Conservation (phyloP, 208 protist genomes). For the Trypanosoma scelopori region DNA sequence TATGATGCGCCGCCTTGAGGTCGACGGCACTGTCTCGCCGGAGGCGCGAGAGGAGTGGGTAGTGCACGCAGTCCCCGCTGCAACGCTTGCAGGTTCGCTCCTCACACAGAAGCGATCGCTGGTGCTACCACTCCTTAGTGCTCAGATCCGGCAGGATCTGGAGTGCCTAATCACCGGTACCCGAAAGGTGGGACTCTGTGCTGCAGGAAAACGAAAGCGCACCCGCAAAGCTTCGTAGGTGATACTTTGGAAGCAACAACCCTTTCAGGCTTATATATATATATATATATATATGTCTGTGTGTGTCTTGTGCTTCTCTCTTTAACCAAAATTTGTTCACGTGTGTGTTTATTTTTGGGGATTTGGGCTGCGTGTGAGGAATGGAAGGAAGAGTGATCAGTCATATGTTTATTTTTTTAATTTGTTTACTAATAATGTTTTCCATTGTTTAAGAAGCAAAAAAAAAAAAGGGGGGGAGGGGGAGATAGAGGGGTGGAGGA, state of each 20-base stretch:
- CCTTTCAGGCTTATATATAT: conserved; percentile 1
- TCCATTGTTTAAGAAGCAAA: no score
- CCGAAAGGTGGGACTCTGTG: not conserved
- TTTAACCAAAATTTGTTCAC: no score
- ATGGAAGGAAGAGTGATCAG: no score
- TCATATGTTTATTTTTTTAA: no score
- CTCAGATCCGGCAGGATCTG: conserved; percentile 20
- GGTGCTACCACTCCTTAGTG: conserved; percentile 30
- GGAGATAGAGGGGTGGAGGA: no score
- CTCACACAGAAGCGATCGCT: conserved; percentile 6
- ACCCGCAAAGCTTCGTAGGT: not conserved
- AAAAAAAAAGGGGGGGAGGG: no score
- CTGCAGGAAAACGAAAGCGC: conserved; percentile 12
- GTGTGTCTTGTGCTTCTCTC: no score
- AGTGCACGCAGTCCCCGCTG: conserved; percentile 2
- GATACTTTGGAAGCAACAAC: not conserved
- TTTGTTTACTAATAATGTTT: no score
- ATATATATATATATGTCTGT: conserved; percentile 7
- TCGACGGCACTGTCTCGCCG: conserved; percentile 27
- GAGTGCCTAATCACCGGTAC: conserved; percentile 9
- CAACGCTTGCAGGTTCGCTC: conserved; percentile 11
- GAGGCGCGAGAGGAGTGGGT: conserved; percentile 15
- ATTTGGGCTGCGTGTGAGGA: no score
- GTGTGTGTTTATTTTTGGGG: no score
- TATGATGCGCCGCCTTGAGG: conserved; percentile 37